phyloP scores from a whole-genome alignment of 306 rosid genomes.

The Vigna radiata region DNA sequence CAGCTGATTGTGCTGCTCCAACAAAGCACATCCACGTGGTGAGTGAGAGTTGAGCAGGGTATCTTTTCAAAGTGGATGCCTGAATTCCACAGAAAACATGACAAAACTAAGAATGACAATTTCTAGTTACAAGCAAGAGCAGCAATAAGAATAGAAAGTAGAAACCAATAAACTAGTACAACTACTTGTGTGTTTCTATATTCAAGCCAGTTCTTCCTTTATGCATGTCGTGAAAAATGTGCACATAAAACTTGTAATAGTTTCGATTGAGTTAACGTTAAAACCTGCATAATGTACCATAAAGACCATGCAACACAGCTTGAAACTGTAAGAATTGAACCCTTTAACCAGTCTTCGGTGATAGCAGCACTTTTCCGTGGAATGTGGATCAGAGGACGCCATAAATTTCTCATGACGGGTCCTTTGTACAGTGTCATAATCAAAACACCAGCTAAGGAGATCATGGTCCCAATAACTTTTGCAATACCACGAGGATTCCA shows the following conservation, averaged over 20 bases:
- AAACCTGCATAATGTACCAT: slow-evolving; percentile 91
- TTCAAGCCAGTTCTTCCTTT: neutral
- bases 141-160: neutral
- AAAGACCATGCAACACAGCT: slow-evolving; percentile 83
- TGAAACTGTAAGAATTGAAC: slow-evolving; percentile 71
- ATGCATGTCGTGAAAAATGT: neutral
- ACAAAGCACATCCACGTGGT: slow-evolving; percentile 78
- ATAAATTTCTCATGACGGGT: slow-evolving; percentile 55
- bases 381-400: slow-evolving; percentile 64
- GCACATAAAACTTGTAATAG: neutral
- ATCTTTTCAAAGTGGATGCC: slow-evolving; percentile 84
- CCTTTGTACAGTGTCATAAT: slow-evolving; percentile 88
- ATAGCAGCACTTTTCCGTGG: slow-evolving; percentile 48
- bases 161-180: neutral
- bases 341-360: slow-evolving; percentile 72
- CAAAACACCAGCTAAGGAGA: slow-evolving; percentile 79
- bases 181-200: neutral
- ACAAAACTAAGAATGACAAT: neutral
- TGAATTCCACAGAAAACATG: slow-evolving; percentile 39
- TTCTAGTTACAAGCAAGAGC: neutral
- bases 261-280: neutral
- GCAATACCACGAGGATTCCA: slow-evolving; percentile 61
- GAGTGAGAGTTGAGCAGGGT: slow-evolving; percentile 79
- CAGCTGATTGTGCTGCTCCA: slow-evolving; percentile 85
- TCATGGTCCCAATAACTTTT: slow-evolving; percentile 69